Evolutionary conservation across 352 stramenopile species (phyloP).

Genomic region (Albugo candida): DNA sequence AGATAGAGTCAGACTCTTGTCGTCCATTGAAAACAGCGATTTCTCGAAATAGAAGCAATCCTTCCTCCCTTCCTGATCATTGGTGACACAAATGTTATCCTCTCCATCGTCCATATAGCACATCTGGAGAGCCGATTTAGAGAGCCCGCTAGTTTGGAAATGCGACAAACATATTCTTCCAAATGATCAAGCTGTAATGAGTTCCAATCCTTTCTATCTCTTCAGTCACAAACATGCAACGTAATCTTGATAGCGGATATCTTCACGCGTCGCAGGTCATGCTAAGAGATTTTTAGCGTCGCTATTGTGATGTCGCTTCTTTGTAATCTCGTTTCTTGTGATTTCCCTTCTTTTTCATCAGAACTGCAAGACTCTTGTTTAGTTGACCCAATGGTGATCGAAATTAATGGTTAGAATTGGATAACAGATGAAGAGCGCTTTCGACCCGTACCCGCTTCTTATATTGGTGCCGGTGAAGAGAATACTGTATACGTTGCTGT

Average conservation of each 20-base stretch:
- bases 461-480: too few species aligned
- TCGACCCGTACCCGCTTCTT: too few species aligned
- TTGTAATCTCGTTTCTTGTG: constrained; percentile 1
- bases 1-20: too few species aligned
- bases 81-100: constrained; percentile 67
- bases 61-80: constrained; percentile 58
- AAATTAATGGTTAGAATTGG: too few species aligned
- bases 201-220: constrained; percentile 11
- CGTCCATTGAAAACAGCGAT: too few species aligned
- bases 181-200: constrained; percentile 36
- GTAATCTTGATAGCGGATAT: constrained; percentile 36
- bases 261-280: constrained; percentile 74
- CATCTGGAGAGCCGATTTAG: constrained; percentile 21
- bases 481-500: too few species aligned
- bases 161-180: constrained; percentile 37
- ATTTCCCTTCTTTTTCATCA: too few species aligned
- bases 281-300: constrained; percentile 74
- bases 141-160: constrained; percentile 24
- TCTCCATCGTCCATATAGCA: constrained; percentile 73
- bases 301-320: constrained; percentile 18
- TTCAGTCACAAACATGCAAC: constrained; percentile 24
- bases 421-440: too few species aligned
- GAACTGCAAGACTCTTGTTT: too few species aligned
- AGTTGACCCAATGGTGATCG: too few species aligned
- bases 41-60: constrained; percentile 15